A percentile compares a stretch with the other conserved stretches of the same genome.
These are phyloP conservation scores for Glaciozyma antarctica DNA, from an alignment of 768 basidiomycete genomes.

Conservation along the genomic window DNA sequence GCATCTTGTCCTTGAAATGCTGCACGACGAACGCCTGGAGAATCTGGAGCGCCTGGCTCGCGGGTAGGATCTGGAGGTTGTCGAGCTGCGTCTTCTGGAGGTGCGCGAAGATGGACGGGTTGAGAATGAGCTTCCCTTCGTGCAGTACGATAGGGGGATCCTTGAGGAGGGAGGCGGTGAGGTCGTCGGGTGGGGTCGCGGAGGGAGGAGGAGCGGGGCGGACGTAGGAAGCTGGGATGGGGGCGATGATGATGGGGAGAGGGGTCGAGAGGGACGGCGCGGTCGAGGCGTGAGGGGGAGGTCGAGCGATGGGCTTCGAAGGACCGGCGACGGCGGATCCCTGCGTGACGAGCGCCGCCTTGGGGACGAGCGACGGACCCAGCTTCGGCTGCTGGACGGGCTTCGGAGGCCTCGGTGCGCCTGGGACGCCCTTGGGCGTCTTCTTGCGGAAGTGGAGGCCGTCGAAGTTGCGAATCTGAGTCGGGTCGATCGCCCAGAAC, in stretches of 20 bases:
- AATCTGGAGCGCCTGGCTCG: slow-evolving; percentile 67
- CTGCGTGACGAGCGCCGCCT: not conserved
- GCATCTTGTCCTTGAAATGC: slow-evolving; percentile 64
- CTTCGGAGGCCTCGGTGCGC: not conserved
- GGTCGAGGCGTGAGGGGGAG: slow-evolving; percentile 1
- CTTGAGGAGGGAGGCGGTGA: slow-evolving; percentile 22
- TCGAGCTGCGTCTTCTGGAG: slow-evolving; percentile 62
- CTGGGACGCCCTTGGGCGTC: not conserved
- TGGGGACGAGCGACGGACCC: not conserved
- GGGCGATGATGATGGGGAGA: slow-evolving; percentile 67
- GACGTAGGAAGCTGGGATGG: slow-evolving; percentile 46
- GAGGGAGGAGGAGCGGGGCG: slow-evolving; percentile 50
- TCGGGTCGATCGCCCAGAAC: slow-evolving; percentile 83
- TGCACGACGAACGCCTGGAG: slow-evolving; percentile 77
- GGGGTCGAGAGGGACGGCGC: slow-evolving; percentile 36
- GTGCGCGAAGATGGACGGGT: slow-evolving; percentile 72
- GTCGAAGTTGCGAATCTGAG: slow-evolving; percentile 40
- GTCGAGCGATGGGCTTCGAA: slow-evolving; percentile 1
- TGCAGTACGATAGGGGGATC: slow-evolving; percentile 66
- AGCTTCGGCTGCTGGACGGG: not conserved
- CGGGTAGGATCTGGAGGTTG: slow-evolving; percentile 69
- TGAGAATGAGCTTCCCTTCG: slow-evolving; percentile 70
- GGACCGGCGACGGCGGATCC: not conserved
- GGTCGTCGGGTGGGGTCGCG: slow-evolving; percentile 34
- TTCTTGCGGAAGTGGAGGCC: slow-evolving; percentile 26